Evolutionary conservation across 495 filamentous ascomycete genomes (phyloP).

Genomic region (Pyrenula aspistea): DNA sequence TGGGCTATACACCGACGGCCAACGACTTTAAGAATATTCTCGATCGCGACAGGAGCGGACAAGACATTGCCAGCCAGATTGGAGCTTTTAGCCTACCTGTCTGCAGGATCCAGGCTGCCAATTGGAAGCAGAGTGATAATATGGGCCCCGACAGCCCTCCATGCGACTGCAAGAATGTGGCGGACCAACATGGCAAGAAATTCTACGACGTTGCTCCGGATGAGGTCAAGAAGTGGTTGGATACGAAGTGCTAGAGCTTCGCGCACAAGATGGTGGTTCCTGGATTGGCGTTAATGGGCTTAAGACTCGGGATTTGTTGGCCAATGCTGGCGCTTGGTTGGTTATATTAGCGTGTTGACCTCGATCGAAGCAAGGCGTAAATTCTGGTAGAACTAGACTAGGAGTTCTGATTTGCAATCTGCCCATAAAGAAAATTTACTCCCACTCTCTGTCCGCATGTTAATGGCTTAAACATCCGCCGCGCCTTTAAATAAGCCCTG

Average conservation of each 20-base stretch:
- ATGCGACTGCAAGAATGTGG: not conserved
- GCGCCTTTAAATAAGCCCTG: no score
- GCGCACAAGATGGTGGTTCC: no score
- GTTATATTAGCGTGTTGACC: no score
- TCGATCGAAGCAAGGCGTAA: no score
- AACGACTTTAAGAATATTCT: not conserved
- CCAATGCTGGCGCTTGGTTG: no score
- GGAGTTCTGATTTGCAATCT: no score
- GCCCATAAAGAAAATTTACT: no score
- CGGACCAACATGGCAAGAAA: not conserved
- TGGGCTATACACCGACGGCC: not conserved
- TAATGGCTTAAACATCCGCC: no score
- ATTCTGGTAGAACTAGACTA: no score
- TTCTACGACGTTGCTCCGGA: not conserved
- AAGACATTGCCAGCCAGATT: not conserved
- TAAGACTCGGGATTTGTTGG: no score
- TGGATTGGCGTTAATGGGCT: no score
- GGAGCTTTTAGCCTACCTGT: not conserved
- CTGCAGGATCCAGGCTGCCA: not conserved
- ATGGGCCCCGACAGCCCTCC: not conserved
- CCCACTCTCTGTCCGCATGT: no score
- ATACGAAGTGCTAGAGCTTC: not conserved
- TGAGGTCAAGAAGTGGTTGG: not conserved
- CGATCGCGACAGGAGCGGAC: not conserved
- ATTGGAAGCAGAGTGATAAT: not conserved